These are phyloP conservation scores for Fusarium sulawesiense DNA, from an alignment of 2,329 filamentous ascomycete species.

Conservation along the genomic window DNA sequence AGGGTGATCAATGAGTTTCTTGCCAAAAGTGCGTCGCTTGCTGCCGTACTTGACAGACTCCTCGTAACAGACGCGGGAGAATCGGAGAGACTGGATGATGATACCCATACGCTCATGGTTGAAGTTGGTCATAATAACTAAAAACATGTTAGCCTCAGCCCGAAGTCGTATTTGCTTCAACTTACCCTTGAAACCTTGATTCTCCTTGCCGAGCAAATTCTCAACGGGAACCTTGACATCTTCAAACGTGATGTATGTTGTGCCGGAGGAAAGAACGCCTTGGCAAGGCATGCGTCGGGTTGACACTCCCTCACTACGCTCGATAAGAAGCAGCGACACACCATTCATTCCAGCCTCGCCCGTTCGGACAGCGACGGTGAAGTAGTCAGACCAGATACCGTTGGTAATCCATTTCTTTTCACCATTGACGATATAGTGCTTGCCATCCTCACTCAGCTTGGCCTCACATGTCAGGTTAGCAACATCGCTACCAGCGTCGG, in stretches of 20 bases:
- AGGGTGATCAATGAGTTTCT: conserved; percentile 95
- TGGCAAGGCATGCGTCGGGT: conserved; percentile 98
- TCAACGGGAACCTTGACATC: conserved; percentile 99
- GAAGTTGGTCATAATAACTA: conserved; percentile 99
- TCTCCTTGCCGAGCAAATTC: conserved; percentile 97
- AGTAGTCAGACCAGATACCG: conserved; percentile 96
- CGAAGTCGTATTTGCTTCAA: conserved; percentile 80
- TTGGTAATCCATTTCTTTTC: conserved; percentile 99
- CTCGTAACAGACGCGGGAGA: conserved; percentile 96
- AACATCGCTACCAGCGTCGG: conserved; percentile 93
- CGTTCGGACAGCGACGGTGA: conserved; percentile 95
- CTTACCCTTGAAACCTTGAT: conserved; percentile 90
- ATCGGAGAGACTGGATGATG: conserved; percentile 96
- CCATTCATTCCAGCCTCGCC: conserved; percentile 92
- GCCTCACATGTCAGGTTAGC: conserved; percentile 96
- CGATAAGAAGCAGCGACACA: conserved; percentile 89
- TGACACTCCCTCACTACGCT: conserved; percentile 87
- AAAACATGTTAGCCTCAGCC: conserved; percentile 54
- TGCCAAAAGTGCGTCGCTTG: conserved; percentile 97
- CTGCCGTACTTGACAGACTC: conserved; percentile 96
- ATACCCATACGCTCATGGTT: conserved; percentile 99
- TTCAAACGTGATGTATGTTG: conserved; percentile 97
- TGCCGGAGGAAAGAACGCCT: conserved; percentile 81
- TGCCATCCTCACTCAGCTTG: conserved; percentile 92
- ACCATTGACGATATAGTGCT: conserved; percentile 99